Evolutionary conservation across 2,329 filamentous ascomycete species (phyloP), one percentile per base, ranked within the genome.

Genomic region (Dendryphion nanum): DNA sequence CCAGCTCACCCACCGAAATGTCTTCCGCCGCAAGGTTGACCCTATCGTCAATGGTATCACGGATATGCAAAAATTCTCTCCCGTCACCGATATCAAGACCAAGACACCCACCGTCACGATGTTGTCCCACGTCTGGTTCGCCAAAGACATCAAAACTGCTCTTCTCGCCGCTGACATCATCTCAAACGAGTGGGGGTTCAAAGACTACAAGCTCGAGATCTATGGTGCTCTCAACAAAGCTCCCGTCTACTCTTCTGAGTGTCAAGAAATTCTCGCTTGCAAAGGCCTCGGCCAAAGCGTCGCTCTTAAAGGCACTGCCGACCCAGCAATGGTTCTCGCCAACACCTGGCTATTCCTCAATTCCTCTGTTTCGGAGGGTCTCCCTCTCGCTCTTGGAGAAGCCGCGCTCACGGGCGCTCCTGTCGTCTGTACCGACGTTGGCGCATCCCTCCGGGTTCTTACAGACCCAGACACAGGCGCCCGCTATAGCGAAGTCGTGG

Each of bases 21-120:
- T 70, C 6, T 82, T 81, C 66, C 67, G 66, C 32, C 71, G 78
- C 35, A 81, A 81, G 53, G 76, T 83, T 30, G 79, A 82, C 45
- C 79, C 80, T 2, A 78, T 83, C 23, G 78, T 82, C 46, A 83
- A 83, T 51, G 79, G 79, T 35, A 82, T 83, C 46, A 75, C 75
- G 33, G 77, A 83, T 52, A 82, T 81, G 77, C 76, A 78, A 33
- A 77, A 76, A 41, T 83, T 83, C 55, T 63, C 75, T 21, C 79
- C 80, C 0, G 75, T 82, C 15, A 73, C 78, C 32, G 72, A 78
- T 38, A 78, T 82, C 48, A 75, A 75, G 35, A 76, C 79, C 0
- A 69, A 75, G 41, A 71, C 69, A 16, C 80, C 80, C 3, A 83
- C 80, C 0, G 79, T 82, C 2, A 79, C 79, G 18, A 83, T 83